A percentile compares a stretch with the other conserved stretches of the same genome.
phyloP scores from a whole-genome alignment of 495 filamentous ascomycete genomes.

The Aeminium ludgeri region DNA sequence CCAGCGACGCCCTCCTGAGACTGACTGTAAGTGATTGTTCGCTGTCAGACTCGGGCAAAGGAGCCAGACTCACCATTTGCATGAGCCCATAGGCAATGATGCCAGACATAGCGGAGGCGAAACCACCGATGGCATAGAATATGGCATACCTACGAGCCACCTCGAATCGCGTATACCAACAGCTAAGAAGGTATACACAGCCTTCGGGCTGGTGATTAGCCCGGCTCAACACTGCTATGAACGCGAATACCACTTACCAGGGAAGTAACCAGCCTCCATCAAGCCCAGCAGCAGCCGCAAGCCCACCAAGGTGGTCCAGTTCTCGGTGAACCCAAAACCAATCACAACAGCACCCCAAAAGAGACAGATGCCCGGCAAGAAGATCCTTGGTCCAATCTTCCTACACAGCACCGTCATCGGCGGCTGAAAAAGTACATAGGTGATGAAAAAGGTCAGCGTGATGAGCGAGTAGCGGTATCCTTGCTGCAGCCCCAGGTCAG shows the following conservation, averaged over 20 bases:
- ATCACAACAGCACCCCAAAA: constrained; percentile 34
- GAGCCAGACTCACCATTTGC: constrained; percentile 12
- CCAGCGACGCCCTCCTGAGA: no score
- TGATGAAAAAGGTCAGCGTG: constrained; percentile 48
- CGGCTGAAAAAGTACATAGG: constrained; percentile 48
- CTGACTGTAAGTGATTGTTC: no score
- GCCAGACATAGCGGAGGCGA: constrained; percentile 43
- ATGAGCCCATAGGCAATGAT: constrained; percentile 43
- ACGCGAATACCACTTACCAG: constrained; percentile 29
- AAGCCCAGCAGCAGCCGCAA: constrained; percentile 43
- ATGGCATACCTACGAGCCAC: constrained; percentile 46
- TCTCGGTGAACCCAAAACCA: constrained; percentile 36
- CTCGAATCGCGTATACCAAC: constrained; percentile 12
- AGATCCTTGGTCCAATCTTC: constrained; percentile 42
- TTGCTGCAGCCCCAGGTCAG: not conserved
- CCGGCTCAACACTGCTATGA: constrained; percentile 38
- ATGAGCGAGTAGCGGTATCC: constrained; percentile 13
- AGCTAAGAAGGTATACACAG: constrained; percentile 11
- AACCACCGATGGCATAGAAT: constrained; percentile 48
- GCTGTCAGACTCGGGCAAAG: no score
- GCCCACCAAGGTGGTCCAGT: constrained; percentile 34
- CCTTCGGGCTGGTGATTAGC: not conserved
- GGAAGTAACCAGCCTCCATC: constrained; percentile 53
- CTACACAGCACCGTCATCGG: constrained; percentile 41
- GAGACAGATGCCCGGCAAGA: constrained; percentile 36